Percentiles rank a stretch among this genome's conserved stretches.
Conservation (phyloP, 1,284 basidiomycete genomes). For the Melampsora medusae region DNA sequence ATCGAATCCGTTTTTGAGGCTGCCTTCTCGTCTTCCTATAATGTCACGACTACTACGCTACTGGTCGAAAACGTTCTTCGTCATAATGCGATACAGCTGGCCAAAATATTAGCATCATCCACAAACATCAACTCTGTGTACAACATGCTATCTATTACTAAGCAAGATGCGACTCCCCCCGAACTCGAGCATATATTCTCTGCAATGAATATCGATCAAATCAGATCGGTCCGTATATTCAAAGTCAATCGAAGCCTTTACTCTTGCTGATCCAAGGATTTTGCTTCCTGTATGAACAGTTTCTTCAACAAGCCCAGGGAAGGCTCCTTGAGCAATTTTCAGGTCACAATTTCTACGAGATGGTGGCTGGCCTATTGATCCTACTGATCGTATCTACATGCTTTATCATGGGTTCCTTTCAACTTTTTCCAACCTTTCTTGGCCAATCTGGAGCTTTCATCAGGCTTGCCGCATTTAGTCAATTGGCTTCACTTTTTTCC, state of each 20-base stretch:
- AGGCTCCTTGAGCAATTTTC: slow-evolving; percentile 46
- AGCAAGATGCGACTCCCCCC: neutral
- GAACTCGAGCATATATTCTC: slow-evolving; percentile 10
- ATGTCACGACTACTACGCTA: neutral
- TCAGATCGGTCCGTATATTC: slow-evolving; percentile 17
- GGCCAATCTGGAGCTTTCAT: slow-evolving; percentile 19
- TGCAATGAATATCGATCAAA: slow-evolving; percentile 2
- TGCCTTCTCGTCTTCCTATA: neutral
- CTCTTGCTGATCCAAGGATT: neutral
- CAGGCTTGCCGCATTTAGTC: neutral
- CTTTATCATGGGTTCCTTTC: neutral
- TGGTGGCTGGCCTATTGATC: slow-evolving; percentile 28
- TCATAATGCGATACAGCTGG: slow-evolving; percentile 31
- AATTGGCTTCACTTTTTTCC: slow-evolving; percentile 46
- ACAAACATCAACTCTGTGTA: slow-evolving; percentile 1
- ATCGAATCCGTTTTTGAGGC: slow-evolving; percentile 45
- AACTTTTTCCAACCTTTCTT: neutral
- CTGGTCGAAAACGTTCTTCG: slow-evolving; percentile 14
- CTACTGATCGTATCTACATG: slow-evolving; percentile 5
- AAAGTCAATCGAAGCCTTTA: neutral
- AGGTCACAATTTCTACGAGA: slow-evolving; percentile 39
- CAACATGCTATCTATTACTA: neutral
- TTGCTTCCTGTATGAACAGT: slow-evolving; percentile 36
- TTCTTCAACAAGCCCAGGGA: slow-evolving; percentile 45
- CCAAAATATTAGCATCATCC: neutral